Conservation (phyloP, 129 eudicot species). For the Flaveria robusta region DNA sequence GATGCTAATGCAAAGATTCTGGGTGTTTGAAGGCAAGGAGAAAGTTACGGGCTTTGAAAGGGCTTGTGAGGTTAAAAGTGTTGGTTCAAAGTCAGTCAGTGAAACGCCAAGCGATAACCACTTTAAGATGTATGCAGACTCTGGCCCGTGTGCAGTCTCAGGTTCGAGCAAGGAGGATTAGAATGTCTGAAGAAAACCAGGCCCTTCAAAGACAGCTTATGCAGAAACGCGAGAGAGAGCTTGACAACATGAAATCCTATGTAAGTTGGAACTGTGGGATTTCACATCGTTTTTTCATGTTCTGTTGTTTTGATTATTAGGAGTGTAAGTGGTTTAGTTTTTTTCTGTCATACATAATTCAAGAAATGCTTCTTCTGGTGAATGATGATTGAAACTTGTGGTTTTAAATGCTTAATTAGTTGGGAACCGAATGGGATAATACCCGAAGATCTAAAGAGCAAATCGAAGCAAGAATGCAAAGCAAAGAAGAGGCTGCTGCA, state of each 20-base stretch:
- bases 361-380: constrained; percentile 1
- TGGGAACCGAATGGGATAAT: constrained; percentile 38
- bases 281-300: background rate
- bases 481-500: constrained; percentile 37
- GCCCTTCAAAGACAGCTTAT: constrained; percentile 57
- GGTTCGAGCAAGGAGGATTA: constrained; percentile 60
- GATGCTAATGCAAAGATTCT: background rate
- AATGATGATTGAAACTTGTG: background rate
- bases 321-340: background rate
- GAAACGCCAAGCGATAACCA: constrained; percentile 58
- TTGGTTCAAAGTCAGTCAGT: constrained; percentile 58
- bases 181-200: constrained; percentile 60
- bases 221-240: constrained; percentile 59
- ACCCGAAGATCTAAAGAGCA: constrained; percentile 42
- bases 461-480: constrained; percentile 30
- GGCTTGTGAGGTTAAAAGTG: constrained; percentile 54
- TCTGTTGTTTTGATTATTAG: background rate
- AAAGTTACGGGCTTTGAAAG: constrained; percentile 58
- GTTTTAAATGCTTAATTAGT: constrained; percentile 12
- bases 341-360: background rate
- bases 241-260: constrained; percentile 37
- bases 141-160: constrained; percentile 64
- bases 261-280: constrained; percentile 16
- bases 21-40: constrained; percentile 52
- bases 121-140: constrained; percentile 65